Evolutionary conservation across 805 yeast species (phyloP).

Genomic region (Teunomyces panamensis): DNA sequence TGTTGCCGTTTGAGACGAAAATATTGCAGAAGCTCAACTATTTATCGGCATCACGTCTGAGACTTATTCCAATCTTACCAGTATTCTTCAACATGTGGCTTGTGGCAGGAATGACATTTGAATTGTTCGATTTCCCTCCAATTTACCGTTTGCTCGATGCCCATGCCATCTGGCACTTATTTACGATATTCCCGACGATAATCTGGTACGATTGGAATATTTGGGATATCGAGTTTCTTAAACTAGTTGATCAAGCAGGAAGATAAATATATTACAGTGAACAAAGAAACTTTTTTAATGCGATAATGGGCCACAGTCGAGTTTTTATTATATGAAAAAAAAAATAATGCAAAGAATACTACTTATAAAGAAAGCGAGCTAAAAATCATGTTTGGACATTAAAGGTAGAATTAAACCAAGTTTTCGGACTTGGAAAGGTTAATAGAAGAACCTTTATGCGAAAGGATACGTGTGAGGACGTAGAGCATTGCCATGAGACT

Average conservation of each 20-base stretch:
- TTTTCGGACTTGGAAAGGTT: background rate
- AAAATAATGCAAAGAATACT: too few species aligned
- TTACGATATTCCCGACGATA: constrained; percentile 79
- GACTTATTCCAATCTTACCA: constrained; percentile 34
- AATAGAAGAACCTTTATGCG: background rate
- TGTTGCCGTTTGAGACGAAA: constrained; percentile 39
- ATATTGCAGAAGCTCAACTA: constrained; percentile 30
- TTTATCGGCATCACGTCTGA: constrained; percentile 23
- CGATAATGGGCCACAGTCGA: too few species aligned
- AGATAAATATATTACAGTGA: too few species aligned
- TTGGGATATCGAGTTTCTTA: constrained; percentile 38
- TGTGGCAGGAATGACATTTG: constrained; percentile 30
- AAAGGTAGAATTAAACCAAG: background rate
- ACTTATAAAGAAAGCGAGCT: too few species aligned
- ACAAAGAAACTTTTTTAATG: too few species aligned
- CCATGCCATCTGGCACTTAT: constrained; percentile 90
- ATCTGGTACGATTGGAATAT: constrained; percentile 65
- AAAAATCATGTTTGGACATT: background rate
- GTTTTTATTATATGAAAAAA: too few species aligned
- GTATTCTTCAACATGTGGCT: constrained; percentile 32
- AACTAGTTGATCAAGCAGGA: constrained; percentile 5
- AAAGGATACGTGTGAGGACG: background rate
- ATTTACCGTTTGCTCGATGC: constrained; percentile 64
- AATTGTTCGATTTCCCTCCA: constrained; percentile 36
- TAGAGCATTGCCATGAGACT: background rate